Percentiles rank a stretch among this genome's conserved stretches.
These are phyloP conservation scores for Agaricus subrufescens DNA, from an alignment of 768 basidiomycete genomes.

Conservation along the genomic window DNA sequence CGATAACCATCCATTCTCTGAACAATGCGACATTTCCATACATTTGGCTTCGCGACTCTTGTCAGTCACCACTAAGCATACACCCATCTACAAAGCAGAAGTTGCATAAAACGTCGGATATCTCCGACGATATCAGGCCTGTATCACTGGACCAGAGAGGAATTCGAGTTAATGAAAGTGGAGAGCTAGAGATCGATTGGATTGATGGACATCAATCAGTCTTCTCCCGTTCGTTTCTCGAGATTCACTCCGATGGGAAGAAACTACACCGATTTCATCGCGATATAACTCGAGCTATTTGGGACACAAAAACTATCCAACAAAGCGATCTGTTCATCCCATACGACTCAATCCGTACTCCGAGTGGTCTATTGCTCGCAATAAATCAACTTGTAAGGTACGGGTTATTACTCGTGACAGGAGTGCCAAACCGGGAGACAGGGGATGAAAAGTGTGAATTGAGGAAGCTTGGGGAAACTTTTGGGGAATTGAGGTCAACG, in stretches of 20 bases:
- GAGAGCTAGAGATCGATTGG: constrained; percentile 52
- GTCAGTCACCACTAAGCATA: constrained; percentile 56
- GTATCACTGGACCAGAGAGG: constrained; percentile 27
- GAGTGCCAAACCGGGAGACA: constrained; percentile 63
- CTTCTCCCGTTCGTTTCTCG: constrained; percentile 45
- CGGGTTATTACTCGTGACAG: constrained; percentile 69
- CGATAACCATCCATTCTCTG: constrained; percentile 34
- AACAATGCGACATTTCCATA: constrained; percentile 49
- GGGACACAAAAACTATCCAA: constrained; percentile 27
- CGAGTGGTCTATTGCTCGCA: constrained; percentile 45
- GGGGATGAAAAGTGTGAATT: constrained; percentile 62
- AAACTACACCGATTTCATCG: constrained; percentile 40
- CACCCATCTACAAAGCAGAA: constrained; percentile 81
- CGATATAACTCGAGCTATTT: constrained; percentile 30
- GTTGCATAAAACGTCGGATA: constrained; percentile 64
- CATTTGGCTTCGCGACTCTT: constrained; percentile 83
- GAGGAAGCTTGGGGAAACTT: constrained; percentile 53
- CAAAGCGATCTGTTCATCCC: constrained; percentile 49
- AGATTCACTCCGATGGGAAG: constrained; percentile 36
- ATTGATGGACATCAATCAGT: constrained; percentile 54
- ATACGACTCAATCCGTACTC: constrained; percentile 46
- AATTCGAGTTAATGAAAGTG: constrained; percentile 29
- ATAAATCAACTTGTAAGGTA: constrained; percentile 68
- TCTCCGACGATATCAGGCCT: constrained; percentile 47
- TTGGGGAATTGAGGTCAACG: constrained; percentile 78